Conservation (phyloP, 1,139 yeast species). For the Lodderomyces elongisporus region DNA sequence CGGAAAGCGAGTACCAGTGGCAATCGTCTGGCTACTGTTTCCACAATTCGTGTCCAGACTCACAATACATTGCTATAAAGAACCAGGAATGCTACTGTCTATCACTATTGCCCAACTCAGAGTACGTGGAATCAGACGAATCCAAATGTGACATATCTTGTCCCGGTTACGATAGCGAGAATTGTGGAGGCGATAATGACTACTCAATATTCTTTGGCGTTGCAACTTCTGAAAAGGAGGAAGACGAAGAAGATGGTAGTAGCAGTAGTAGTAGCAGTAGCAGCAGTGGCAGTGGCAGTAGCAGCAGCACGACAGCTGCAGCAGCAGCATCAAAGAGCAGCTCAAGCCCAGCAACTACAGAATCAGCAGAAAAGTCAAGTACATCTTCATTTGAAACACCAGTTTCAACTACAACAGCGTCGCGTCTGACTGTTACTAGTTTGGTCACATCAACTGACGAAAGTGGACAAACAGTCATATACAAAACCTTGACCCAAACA, state of each 20-base stretch:
- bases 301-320: constrained; percentile 7
- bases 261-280: constrained; percentile 13
- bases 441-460: constrained; percentile 14
- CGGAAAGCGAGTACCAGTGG: constrained; percentile 35
- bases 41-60: constrained; percentile 35
- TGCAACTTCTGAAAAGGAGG: too few relatives aligned
- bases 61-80: constrained; percentile 54
- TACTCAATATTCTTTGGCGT: constrained; percentile 34
- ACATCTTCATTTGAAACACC: background rate
- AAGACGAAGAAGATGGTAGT: background rate
- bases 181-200: constrained; percentile 53
- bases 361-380: constrained; percentile 11
- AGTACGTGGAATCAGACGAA: constrained; percentile 17
- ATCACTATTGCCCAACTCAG: constrained; percentile 40
- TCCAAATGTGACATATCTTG: constrained; percentile 44
- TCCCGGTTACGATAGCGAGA: constrained; percentile 44
- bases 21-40: constrained; percentile 52
- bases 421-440: constrained; percentile 12
- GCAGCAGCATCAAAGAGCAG: constrained; percentile 3
- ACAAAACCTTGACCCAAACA: constrained; percentile 10
- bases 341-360: constrained; percentile 15
- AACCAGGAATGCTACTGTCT: constrained; percentile 70
- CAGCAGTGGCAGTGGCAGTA: constrained; percentile 7
- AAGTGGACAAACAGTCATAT: constrained; percentile 8
- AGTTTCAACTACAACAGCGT: background rate